A percentile compares a stretch with the other conserved stretches of the same genome.
phyloP scores from a whole-genome alignment of 2,329 filamentous ascomycete species.

The Pseudopyrenochaeta lycopersici region DNA sequence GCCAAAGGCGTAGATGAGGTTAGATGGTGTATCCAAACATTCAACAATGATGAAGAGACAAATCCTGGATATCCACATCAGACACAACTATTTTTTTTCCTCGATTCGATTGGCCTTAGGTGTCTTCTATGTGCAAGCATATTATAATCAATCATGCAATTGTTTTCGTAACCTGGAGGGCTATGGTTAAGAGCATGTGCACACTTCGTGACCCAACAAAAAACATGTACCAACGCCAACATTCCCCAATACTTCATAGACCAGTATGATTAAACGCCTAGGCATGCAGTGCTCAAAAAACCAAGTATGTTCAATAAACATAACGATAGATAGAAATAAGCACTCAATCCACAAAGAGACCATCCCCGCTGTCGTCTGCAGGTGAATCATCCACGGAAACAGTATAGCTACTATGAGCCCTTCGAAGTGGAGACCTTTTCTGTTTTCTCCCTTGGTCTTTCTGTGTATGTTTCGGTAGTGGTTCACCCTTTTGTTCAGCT shows the following conservation, averaged over 20 bases:
- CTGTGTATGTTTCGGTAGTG: slow-evolving; percentile 10
- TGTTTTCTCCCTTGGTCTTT: slow-evolving; percentile 23
- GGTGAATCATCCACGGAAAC: slow-evolving; percentile 17
- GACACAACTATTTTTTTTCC: too few relatives aligned
- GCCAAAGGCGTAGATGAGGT: slow-evolving; percentile 16
- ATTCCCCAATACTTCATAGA: background rate
- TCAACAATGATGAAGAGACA: too few relatives aligned
- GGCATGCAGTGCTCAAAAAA: background rate
- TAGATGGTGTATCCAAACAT: too few relatives aligned
- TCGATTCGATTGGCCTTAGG: too few relatives aligned
- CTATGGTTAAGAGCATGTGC: too few relatives aligned
- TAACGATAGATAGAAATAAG: background rate
- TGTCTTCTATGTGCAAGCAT: too few relatives aligned
- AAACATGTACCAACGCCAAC: background rate
- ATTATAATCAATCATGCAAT: too few relatives aligned
- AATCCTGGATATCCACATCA: too few relatives aligned
- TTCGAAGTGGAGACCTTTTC: slow-evolving; percentile 40
- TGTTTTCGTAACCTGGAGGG: too few relatives aligned
- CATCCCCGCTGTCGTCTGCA: slow-evolving; percentile 13
- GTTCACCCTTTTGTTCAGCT: slow-evolving; percentile 33
- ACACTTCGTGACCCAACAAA: background rate
- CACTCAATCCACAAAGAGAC: slow-evolving; percentile 11
- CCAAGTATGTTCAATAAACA: background rate
- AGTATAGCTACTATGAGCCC: slow-evolving; percentile 43
- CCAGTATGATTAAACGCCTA: background rate